Percentiles rank a stretch among this genome's conserved stretches.
Conservation (phyloP, 1,284 basidiomycete genomes). For the Naganishia albida region DNA sequence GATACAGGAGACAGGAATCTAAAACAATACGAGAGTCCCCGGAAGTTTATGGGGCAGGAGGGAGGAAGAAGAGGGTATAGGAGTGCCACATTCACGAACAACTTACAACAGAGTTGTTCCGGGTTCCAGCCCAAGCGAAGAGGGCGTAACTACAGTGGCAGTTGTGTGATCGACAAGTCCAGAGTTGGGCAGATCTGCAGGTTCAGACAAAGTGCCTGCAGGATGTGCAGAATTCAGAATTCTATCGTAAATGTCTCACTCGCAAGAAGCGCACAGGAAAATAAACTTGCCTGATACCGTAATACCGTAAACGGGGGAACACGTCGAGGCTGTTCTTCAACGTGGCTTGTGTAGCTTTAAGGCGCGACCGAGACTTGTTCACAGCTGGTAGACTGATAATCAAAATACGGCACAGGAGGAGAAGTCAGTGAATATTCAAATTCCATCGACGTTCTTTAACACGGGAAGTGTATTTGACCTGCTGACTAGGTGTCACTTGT, state of each 20-base stretch:
- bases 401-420: conserved; percentile 4
- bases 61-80: neutral
- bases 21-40: neutral
- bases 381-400: neutral
- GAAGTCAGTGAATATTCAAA: conserved; percentile 7
- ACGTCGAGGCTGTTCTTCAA: neutral
- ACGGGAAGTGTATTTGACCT: conserved; percentile 9
- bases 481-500: conserved; percentile 6
- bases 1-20: no score
- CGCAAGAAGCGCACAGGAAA: neutral
- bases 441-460: neutral
- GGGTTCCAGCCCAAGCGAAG: neutral
- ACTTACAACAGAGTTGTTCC: neutral
- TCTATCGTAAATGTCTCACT: conserved; percentile 25
- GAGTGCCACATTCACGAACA: neutral
- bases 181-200: conserved; percentile 1
- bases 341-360: conserved; percentile 7
- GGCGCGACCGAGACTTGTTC: neutral
- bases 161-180: neutral
- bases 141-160: neutral
- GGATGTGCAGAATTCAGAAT: conserved; percentile 5
- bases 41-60: neutral
- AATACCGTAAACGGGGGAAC: conserved; percentile 3
- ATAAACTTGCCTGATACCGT: neutral
- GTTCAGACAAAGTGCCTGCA: conserved; percentile 6